Conservation (phyloP, 108 stramenopile genomes). For the Nannochloropsis granulata region DNA sequence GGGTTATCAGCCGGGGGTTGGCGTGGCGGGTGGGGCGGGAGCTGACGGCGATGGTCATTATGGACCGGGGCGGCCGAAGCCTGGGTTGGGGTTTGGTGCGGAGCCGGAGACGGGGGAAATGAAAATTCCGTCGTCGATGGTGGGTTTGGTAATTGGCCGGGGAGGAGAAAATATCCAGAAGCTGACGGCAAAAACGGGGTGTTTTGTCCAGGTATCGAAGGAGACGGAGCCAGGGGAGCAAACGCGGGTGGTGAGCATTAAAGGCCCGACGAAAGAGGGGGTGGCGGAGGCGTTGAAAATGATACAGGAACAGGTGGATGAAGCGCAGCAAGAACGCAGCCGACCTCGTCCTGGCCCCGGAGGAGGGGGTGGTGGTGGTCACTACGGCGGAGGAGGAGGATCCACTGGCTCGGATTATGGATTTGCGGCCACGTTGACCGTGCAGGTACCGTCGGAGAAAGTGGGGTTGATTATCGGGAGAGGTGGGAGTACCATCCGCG, state of each 20-base stretch:
- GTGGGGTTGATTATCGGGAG: conserved; percentile 95
- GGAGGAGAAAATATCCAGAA: conserved; percentile 69
- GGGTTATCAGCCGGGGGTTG: background rate
- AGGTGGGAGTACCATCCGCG: conserved; percentile 73
- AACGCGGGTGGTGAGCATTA: conserved; percentile 31
- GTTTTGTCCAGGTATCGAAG: conserved; percentile 3
- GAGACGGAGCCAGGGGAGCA: conserved; percentile 34
- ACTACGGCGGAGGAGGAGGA: background rate
- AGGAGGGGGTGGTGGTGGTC: background rate
- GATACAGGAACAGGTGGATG: background rate
- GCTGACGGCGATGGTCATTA: conserved; percentile 14
- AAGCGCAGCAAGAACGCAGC: background rate
- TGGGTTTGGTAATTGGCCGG: conserved; percentile 70
- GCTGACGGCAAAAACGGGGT: background rate
- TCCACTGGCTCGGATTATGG: background rate
- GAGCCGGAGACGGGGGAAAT: conserved; percentile 22
- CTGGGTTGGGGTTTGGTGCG: background rate
- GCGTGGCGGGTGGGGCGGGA: background rate
- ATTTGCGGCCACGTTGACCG: background rate
- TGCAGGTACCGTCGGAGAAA: background rate
- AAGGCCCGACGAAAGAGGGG: conserved; percentile 4
- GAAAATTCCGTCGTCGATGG: conserved; percentile 36
- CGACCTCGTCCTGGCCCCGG: background rate
- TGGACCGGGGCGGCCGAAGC: background rate
- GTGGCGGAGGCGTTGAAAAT: background rate